Conservation (phyloP, 371 early-diverging fungal species). For the Apophysomyces trapeziformis region DNA sequence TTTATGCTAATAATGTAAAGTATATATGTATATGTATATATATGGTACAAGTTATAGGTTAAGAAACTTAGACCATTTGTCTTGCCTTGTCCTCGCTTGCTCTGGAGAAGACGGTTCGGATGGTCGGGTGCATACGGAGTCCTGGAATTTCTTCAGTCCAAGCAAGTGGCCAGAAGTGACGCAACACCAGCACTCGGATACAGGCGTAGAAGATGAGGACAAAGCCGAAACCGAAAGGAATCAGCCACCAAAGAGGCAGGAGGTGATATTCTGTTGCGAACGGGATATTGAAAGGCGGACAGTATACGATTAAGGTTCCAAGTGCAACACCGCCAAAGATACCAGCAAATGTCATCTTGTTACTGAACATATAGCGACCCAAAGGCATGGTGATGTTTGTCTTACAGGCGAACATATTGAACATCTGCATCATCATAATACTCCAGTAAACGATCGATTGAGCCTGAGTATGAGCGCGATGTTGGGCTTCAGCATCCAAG, state of each 20-base stretch:
- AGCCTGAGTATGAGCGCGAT: conserved; percentile 62
- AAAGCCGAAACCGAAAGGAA: conserved; percentile 79
- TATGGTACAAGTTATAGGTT: background rate
- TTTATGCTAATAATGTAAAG: too few relatives aligned
- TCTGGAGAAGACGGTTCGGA: conserved; percentile 29
- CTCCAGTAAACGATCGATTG: conserved; percentile 82
- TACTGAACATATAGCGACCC: conserved; percentile 82
- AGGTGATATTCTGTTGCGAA: conserved; percentile 70
- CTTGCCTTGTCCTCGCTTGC: background rate
- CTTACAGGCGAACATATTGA: conserved; percentile 95
- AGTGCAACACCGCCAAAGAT: conserved; percentile 67
- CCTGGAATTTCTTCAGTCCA: conserved; percentile 80
- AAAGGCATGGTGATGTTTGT: conserved; percentile 62
- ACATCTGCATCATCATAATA: conserved; percentile 86
- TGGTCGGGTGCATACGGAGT: conserved; percentile 69
- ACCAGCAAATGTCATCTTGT: conserved; percentile 71
- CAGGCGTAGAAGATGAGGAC: conserved; percentile 77
- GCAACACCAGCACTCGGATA: conserved; percentile 62
- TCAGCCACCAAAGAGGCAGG: conserved; percentile 76
- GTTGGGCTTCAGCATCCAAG: conserved; percentile 54
- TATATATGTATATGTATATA: background rate
- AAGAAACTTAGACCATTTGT: background rate
- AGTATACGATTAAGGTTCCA: conserved; percentile 76
- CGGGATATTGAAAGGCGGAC: conserved; percentile 76
- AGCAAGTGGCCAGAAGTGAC: conserved; percentile 60